Percentiles rank a stretch among this genome's conserved stretches.
Conservation (phyloP, 371 early-diverging fungal species). For the Batrachochytrium dendrobatidis region DNA sequence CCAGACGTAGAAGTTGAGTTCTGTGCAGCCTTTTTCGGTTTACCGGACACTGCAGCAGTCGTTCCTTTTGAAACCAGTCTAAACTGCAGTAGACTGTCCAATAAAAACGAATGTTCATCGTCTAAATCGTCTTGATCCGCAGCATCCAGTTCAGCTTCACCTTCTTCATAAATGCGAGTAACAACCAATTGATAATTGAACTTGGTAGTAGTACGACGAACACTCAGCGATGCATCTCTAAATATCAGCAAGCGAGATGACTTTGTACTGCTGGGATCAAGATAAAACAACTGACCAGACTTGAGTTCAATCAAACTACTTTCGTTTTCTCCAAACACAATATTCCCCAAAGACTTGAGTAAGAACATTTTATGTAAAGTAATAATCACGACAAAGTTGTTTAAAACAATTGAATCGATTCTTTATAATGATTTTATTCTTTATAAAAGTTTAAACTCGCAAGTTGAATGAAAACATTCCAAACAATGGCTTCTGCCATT, state of each 20-base stretch:
- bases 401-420: too few species aligned
- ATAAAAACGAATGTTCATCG: constrained; percentile 44
- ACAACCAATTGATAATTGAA: constrained; percentile 54
- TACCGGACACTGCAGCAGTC: not conserved
- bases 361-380: too few species aligned
- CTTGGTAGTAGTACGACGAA: constrained; percentile 47
- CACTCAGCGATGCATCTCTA: constrained; percentile 49
- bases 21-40: not conserved
- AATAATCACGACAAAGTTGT: too few species aligned
- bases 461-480: too few species aligned
- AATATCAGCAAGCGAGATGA: constrained; percentile 29
- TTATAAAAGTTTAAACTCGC: too few species aligned
- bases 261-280: constrained; percentile 21
- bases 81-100: constrained; percentile 48
- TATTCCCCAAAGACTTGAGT: constrained; percentile 46
- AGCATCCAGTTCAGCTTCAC: constrained; percentile 58
- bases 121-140: constrained; percentile 57
- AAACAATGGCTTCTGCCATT: too few species aligned
- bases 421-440: too few species aligned
- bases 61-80: constrained; percentile 11
- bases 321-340: constrained; percentile 32
- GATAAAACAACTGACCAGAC: constrained; percentile 46
- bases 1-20: constrained; percentile 6
- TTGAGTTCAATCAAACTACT: constrained; percentile 42
- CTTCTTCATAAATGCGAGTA: constrained; percentile 63